Base-by-base conservation (phyloP, 2,329 filamentous ascomycete species). In the Exserohilum turcica region DNA sequence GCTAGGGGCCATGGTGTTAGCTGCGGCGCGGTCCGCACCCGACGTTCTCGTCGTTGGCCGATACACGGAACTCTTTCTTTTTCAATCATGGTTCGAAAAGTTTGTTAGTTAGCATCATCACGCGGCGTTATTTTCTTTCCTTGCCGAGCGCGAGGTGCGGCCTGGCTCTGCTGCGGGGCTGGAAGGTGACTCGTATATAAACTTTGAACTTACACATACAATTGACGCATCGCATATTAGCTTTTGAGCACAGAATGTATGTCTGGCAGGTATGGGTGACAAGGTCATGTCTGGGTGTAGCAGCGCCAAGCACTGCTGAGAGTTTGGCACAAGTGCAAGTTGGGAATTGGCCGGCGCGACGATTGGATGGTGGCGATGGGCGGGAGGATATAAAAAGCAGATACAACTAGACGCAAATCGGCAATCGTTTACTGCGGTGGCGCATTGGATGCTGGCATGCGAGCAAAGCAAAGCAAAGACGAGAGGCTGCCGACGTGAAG, bases 1-100 rank as follows among this genome's bases (percentile, higher is more conserved):
- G 49, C 56, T 67, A 63, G 52, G 47, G 42, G 38, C 3, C 16
- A 28, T 37, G 32, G 13, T 21, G 19, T n/a, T 16, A n/a, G 24
- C 18, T 28, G 21, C 13, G 13, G 31, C 28, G 28, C 24, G 12
- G 28, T 27, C n/a, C 40, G n/a, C 16, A 15, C 39, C 15, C 12
- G 19, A 35, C 3, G n/a, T 10, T 27, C 13, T 42, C 19, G 19
- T 39, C 35, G 15, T 29, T 33, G 42, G 21, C 8, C 16, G 21
- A 15, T 2, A 33, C 12, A 13, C 12, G 18, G 28, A 21, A n/a
- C 13, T 48, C 16, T 28, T 24, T 16, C 18, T 32, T 19, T 6
- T 21, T 29, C 9, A 18, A 16, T 46, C 15, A 15, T 46, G 18
- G 32, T n/a, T 46, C 27, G 13, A 9, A 44, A 18, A 43, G 27